Conservation (phyloP, 2,329 filamentous ascomycete genomes). For the Blastomyces silverae region DNA sequence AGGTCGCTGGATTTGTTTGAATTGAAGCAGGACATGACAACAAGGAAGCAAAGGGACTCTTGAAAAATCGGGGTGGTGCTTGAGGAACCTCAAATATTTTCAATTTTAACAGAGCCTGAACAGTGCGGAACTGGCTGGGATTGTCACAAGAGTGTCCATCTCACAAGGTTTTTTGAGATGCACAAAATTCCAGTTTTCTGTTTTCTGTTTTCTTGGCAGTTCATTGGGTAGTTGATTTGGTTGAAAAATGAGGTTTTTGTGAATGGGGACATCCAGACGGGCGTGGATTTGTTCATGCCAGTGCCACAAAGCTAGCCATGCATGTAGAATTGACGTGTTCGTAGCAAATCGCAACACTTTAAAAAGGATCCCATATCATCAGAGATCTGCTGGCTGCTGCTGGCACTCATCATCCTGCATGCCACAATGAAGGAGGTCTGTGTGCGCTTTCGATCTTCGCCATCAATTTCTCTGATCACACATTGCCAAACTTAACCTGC, state of each 20-base stretch:
- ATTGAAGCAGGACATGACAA: background rate
- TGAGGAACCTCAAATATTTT: background rate
- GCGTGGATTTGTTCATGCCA: background rate
- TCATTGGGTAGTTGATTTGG: background rate
- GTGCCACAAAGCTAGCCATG: background rate
- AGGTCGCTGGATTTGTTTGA: background rate
- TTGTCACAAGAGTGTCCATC: background rate
- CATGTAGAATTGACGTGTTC: background rate
- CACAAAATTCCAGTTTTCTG: background rate
- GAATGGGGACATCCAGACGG: background rate
- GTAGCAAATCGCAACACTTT: background rate
- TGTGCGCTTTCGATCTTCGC: background rate
- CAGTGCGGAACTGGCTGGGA: background rate
- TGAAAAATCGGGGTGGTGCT: background rate
- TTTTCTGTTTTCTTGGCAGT: background rate
- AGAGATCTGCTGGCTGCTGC: background rate
- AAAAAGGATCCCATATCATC: background rate
- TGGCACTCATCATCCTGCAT: background rate
- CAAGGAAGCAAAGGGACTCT: background rate
- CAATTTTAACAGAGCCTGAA: background rate
- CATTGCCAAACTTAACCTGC: background rate
- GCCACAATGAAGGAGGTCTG: background rate
- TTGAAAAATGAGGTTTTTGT: conserved; percentile 1
- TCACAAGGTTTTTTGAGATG: background rate
- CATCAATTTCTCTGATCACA: background rate